Evolutionary conservation across 2,329 filamentous ascomycete species (phyloP).

Genomic region (Ophiostoma populinum): DNA sequence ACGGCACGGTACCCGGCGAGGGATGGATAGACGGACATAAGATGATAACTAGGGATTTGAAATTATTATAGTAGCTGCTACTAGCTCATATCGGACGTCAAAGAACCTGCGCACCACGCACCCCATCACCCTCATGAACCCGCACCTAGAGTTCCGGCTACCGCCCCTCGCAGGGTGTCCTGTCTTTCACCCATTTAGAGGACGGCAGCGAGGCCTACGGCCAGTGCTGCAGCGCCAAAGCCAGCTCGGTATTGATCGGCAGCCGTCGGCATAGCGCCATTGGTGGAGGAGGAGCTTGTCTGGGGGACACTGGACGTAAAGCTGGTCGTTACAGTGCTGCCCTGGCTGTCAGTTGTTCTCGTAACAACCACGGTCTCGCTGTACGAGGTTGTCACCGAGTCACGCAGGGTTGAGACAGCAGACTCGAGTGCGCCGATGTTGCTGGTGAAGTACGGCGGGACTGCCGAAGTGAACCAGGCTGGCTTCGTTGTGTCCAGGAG

Average conservation of each 20-base stretch:
- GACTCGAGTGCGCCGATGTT: conserved; percentile 8
- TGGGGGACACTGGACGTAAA: conserved; percentile 10
- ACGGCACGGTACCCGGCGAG: not conserved
- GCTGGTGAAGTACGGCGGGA: conserved; percentile 5
- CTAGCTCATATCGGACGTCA: too few relatives aligned
- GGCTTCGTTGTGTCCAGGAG: conserved; percentile 14
- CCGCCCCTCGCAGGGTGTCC: too few relatives aligned
- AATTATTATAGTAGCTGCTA: too few relatives aligned
- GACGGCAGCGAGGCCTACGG: conserved; percentile 7
- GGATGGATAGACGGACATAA: too few relatives aligned
- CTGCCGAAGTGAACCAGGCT: conserved; percentile 9
- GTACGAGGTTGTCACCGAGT: conserved; percentile 5
- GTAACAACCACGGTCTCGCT: conserved; percentile 11
- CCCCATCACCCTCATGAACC: too few relatives aligned
- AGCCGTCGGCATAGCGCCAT: conserved; percentile 6
- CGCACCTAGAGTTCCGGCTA: too few relatives aligned
- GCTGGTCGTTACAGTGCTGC: conserved; percentile 14
- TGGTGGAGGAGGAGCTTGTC: conserved; percentile 6
- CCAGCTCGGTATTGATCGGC: not conserved
- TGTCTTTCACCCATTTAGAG: conserved; percentile 16
- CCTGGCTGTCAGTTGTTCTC: conserved; percentile 14
- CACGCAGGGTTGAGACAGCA: conserved; percentile 13
- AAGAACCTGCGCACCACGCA: too few relatives aligned
- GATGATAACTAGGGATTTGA: too few relatives aligned
- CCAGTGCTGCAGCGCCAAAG: conserved; percentile 5